phyloP scores from a whole-genome alignment of 768 basidiomycete genomes.

The Lentinula raphanica region DNA sequence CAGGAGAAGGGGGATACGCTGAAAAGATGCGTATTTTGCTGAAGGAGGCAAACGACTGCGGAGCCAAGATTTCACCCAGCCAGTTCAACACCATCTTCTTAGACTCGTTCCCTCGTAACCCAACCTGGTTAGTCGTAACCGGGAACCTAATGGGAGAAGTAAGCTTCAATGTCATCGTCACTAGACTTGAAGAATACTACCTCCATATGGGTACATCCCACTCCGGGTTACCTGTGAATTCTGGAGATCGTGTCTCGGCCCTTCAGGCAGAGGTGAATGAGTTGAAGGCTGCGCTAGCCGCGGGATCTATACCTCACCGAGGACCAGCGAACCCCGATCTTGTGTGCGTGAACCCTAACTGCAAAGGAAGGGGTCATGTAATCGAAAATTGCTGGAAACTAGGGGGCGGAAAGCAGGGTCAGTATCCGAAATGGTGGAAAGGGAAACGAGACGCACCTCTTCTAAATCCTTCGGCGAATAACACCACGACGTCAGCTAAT shows the following conservation, averaged over 20 bases:
- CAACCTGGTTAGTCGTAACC: not conserved
- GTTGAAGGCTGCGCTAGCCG: not conserved
- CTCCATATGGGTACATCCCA: not conserved
- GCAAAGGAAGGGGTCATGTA: slow-evolving; percentile 21
- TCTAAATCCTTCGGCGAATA: too few relatives aligned
- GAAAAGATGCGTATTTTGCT: too few relatives aligned
- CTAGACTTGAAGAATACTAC: not conserved
- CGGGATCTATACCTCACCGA: not conserved
- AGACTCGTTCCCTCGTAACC: not conserved
- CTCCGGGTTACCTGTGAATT: too few relatives aligned
- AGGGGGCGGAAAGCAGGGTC: too few relatives aligned
- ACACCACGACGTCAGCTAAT: not conserved
- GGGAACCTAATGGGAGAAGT: not conserved
- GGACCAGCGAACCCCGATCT: not conserved
- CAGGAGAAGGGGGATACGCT: too few relatives aligned
- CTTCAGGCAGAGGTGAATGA: not conserved
- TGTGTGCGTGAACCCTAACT: slow-evolving; percentile 12
- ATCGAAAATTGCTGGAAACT: too few relatives aligned
- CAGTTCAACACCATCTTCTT: slow-evolving; percentile 4
- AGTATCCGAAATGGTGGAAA: too few relatives aligned
- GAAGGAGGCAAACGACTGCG: not conserved
- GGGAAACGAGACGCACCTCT: too few relatives aligned
- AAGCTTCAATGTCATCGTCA: not conserved
- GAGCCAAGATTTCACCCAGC: not conserved
- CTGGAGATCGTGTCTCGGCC: not conserved